phyloP scores from a whole-genome alignment of 2,329 filamentous ascomycete species.

The Alternaria ethzedia region DNA sequence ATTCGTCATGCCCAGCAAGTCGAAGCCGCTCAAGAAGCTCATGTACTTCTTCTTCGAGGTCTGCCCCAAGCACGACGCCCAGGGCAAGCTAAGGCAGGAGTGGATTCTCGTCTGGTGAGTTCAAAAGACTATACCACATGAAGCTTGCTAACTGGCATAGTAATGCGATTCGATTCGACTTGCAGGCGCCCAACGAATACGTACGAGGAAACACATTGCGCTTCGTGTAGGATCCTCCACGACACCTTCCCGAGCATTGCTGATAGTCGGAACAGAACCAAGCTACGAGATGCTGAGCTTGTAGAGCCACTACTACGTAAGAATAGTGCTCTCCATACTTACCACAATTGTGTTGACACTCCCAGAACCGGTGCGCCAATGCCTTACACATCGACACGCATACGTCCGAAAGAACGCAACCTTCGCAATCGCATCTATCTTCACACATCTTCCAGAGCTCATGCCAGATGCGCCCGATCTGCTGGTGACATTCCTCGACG shows the following conservation, averaged over 20 bases:
- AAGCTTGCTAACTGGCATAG: slow-evolving; percentile 57
- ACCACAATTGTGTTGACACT: neutral
- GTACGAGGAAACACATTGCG: slow-evolving; percentile 97
- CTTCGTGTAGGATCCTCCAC: slow-evolving; percentile 65
- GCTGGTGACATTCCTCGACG: slow-evolving; percentile 85
- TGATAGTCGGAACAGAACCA: slow-evolving; percentile 61
- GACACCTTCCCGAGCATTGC: neutral
- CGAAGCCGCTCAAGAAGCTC: slow-evolving; percentile 95
- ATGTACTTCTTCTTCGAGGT: slow-evolving; percentile 99
- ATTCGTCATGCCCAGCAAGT: slow-evolving; percentile 99
- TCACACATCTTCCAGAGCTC: slow-evolving; percentile 84
- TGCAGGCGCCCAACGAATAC: slow-evolving; percentile 98
- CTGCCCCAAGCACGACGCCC: slow-evolving; percentile 91
- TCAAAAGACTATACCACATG: slow-evolving; percentile 12
- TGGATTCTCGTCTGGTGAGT: slow-evolving; percentile 97
- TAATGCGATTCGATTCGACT: slow-evolving; percentile 96
- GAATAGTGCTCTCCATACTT: neutral
- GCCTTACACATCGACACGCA: slow-evolving; percentile 93
- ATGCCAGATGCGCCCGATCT: slow-evolving; percentile 96
- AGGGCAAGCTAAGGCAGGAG: slow-evolving; percentile 97
- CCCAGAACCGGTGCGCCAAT: slow-evolving; percentile 78
- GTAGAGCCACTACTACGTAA: slow-evolving; percentile 86
- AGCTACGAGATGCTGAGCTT: slow-evolving; percentile 92
- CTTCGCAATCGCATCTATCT: slow-evolving; percentile 92
- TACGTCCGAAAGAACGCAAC: slow-evolving; percentile 99